A percentile compares a stretch with the other conserved stretches of the same genome.
Conservation (phyloP, 148 eudicot species). For the Nyssa sinensis region DNA sequence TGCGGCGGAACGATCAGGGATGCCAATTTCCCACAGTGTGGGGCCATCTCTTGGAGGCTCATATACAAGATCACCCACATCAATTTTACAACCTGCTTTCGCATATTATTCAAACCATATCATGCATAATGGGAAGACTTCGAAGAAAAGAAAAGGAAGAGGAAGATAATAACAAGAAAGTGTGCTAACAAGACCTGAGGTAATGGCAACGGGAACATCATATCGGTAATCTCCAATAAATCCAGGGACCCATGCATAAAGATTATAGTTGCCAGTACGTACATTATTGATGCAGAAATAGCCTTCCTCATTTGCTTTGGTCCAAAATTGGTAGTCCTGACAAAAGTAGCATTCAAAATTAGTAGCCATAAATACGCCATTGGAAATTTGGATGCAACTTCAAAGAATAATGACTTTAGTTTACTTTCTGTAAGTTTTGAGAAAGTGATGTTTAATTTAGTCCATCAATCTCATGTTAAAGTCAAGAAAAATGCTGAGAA, state of each 20-base stretch:
- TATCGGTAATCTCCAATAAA: slow-evolving; percentile 66
- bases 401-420: too few species aligned
- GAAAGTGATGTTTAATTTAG: too few species aligned
- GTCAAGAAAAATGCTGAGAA: too few species aligned
- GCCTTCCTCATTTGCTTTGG: slow-evolving; percentile 53
- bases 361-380: background rate
- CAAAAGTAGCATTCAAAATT: background rate
- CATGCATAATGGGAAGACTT: too few species aligned
- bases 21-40: slow-evolving; percentile 86
- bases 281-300: slow-evolving; percentile 46
- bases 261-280: slow-evolving; percentile 50
- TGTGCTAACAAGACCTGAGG: slow-evolving; percentile 37
- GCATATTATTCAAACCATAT: background rate
- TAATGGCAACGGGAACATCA: slow-evolving; percentile 37
- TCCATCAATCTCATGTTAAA: too few species aligned
- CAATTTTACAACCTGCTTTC: slow-evolving; percentile 47
- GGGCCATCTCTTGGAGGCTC: slow-evolving; percentile 81
- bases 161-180: too few species aligned
- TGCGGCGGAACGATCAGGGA: slow-evolving; percentile 69
- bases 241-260: slow-evolving; percentile 70
- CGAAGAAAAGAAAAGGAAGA: too few species aligned
- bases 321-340: slow-evolving; percentile 84
- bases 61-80: slow-evolving; percentile 58
- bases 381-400: too few species aligned
- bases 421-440: too few species aligned